These are phyloP conservation scores for Salix suchowensis DNA, from an alignment of 345 rosid genomes.

Conservation along the genomic window DNA sequence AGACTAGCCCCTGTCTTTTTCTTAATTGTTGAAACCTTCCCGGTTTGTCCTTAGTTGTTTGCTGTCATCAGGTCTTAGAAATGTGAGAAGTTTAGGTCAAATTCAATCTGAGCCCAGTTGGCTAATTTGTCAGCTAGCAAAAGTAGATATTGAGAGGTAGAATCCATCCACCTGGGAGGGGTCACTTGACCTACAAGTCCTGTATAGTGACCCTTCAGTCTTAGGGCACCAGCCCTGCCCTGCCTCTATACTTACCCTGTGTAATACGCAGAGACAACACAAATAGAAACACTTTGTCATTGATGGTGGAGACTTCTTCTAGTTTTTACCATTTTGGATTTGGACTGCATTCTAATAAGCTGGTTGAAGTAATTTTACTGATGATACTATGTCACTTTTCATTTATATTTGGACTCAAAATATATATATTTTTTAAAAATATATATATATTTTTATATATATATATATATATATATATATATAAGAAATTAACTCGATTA, in stretches of 20 bases:
- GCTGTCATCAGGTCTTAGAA: constrained; percentile 16
- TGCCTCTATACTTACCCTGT: neutral
- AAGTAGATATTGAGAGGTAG: neutral
- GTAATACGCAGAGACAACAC: neutral
- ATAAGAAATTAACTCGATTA: no score
- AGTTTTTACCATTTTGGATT: no score
- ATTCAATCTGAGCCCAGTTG: neutral
- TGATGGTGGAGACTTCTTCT: no score
- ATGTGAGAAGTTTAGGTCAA: constrained; percentile 8
- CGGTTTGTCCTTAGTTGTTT: constrained; percentile 21
- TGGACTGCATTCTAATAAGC: no score
- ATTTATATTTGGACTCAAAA: no score
- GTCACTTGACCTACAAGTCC: neutral
- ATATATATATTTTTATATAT: no score
- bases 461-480: no score
- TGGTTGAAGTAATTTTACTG: no score
- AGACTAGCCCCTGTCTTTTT: no score
- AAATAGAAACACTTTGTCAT: neutral
- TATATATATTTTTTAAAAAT: no score
- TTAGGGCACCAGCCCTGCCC: constrained; percentile 12
- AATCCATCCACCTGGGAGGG: neutral
- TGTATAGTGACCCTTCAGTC: constrained; percentile 4
- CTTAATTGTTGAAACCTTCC: constrained; percentile 8
- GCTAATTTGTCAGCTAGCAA: constrained; percentile 17
- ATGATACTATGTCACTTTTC: no score